Percentiles rank a stretch among this genome's conserved stretches.
Conservation (phyloP, 345 rosid species). For the Lepidium aucheri region DNA sequence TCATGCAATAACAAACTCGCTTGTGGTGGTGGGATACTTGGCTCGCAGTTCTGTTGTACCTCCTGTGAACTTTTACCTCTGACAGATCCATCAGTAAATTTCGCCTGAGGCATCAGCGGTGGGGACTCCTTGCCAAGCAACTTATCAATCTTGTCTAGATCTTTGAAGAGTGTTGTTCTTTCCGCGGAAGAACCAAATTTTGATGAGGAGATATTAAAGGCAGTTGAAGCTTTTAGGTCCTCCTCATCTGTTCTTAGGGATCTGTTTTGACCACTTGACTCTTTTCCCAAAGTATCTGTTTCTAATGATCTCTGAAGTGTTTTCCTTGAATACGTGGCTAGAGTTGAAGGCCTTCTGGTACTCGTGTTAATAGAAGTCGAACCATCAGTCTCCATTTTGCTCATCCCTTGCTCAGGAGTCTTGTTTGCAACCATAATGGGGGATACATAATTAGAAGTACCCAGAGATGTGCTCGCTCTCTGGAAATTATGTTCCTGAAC, state of each 20-base stretch:
- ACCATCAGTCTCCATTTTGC: constrained; percentile 5
- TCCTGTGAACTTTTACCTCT: constrained; percentile 27
- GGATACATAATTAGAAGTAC: background rate
- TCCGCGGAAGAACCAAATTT: constrained; percentile 22
- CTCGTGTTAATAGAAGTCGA: constrained; percentile 23
- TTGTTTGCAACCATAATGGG: background rate
- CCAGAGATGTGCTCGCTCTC: background rate
- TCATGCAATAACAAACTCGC: constrained; percentile 21
- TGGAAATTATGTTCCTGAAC: constrained; percentile 21
- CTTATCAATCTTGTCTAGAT: constrained; percentile 25
- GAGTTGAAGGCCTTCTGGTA: constrained; percentile 25
- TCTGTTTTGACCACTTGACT: constrained; percentile 18
- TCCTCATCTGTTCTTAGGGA: constrained; percentile 21
- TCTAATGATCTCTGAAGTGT: constrained; percentile 30
- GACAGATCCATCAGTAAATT: constrained; percentile 27
- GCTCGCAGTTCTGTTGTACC: constrained; percentile 25
- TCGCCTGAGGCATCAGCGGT: constrained; percentile 30
- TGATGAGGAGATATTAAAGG: constrained; percentile 22
- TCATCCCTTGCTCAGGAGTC: constrained; percentile 15
- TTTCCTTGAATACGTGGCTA: constrained; percentile 48
- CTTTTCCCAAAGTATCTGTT: constrained; percentile 30
- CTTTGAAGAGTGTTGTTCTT: constrained; percentile 15
- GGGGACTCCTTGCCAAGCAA: constrained; percentile 25
- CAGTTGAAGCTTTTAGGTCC: constrained; percentile 4
- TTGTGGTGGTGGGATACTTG: constrained; percentile 18